These are phyloP conservation scores for Yamadazyma aaseri DNA, from an alignment of 1,139 yeast species.

Conservation along the genomic window DNA sequence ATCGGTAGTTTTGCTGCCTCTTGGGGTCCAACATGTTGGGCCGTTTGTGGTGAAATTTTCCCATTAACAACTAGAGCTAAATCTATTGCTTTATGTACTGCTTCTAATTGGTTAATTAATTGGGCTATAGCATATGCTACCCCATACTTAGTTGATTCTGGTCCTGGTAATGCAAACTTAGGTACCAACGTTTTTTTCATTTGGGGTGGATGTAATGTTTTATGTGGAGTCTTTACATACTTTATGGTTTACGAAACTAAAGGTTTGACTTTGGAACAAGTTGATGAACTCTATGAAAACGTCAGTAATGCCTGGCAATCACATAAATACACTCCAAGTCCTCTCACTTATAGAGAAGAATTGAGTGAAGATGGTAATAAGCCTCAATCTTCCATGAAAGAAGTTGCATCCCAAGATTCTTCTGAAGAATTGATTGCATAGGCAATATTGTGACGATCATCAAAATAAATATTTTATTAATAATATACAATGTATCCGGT, in stretches of 20 bases:
- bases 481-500: background rate
- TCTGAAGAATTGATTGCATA: conserved; percentile 1
- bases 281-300: conserved; percentile 63
- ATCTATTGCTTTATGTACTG: conserved; percentile 74
- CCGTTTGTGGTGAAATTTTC: conserved; percentile 73
- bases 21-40: conserved; percentile 85
- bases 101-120: conserved; percentile 79
- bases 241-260: conserved; percentile 63
- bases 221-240: conserved; percentile 55
- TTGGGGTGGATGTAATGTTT: conserved; percentile 64
- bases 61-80: conserved; percentile 78
- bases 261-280: conserved; percentile 64
- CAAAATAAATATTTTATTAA: background rate
- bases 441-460: background rate
- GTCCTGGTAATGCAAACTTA: conserved; percentile 58
- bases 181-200: conserved; percentile 49
- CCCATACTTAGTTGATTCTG: conserved; percentile 66
- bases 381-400: background rate
- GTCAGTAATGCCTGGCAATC: conserved; percentile 34
- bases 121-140: conserved; percentile 75
- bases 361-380: background rate
- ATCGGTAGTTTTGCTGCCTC: conserved; percentile 80
- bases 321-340: conserved; percentile 24
- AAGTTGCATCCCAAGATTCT: background rate
- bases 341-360: background rate